Percentiles rank a stretch among this genome's conserved stretches.
Conservation (phyloP, 2,329 filamentous ascomycete species). For the Pleochaeta shiraiana region DNA sequence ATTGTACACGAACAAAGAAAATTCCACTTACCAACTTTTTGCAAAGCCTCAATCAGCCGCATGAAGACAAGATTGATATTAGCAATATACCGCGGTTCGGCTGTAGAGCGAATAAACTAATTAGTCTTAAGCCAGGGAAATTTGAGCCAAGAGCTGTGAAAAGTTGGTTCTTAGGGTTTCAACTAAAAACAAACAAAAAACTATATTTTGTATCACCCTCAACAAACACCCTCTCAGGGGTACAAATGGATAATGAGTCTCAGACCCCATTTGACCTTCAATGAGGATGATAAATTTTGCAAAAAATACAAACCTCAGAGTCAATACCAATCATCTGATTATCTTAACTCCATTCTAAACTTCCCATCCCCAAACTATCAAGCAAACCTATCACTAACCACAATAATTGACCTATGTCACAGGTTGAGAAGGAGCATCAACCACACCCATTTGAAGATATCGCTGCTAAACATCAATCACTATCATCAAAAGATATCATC, state of each 20-base stretch:
- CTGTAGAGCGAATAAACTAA: not conserved
- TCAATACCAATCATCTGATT: not conserved
- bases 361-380: not conserved
- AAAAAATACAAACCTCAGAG: not conserved
- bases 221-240: not conserved
- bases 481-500: not conserved
- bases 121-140: not conserved
- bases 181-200: not conserved
- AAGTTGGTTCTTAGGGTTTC: conserved; percentile 1
- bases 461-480: not conserved
- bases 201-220: not conserved
- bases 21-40: not conserved
- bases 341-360: not conserved
- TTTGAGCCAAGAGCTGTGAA: not conserved
- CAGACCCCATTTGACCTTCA: not conserved
- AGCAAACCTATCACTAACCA: not conserved
- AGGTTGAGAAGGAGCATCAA: not conserved
- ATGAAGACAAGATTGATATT: not conserved
- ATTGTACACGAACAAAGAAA: not conserved
- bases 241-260: not conserved
- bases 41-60: not conserved
- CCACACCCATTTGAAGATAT: not conserved
- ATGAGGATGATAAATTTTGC: not conserved
- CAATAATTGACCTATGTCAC: not conserved
- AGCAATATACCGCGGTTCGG: not conserved